These are phyloP conservation scores for Mrakia gelida DNA, from an alignment of 768 basidiomycete genomes.

Conservation along the genomic window DNA sequence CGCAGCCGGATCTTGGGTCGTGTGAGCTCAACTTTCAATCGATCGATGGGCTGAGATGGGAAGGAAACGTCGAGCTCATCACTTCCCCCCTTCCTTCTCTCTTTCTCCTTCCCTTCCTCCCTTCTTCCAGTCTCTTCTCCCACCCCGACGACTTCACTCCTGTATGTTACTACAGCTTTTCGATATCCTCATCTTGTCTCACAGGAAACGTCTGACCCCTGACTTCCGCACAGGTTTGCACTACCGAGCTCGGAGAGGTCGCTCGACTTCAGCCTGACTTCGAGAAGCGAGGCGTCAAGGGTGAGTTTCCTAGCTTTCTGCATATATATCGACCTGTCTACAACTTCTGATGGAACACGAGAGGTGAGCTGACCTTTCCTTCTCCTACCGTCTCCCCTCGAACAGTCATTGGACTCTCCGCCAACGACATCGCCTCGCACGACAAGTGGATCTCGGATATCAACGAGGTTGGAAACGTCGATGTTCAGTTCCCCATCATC, in stretches of 20 bases:
- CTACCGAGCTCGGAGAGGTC: slow-evolving; percentile 95
- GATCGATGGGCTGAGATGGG: too few relatives aligned
- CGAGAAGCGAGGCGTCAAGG: slow-evolving; percentile 78
- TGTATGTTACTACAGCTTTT: too few relatives aligned
- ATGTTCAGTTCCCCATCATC: slow-evolving; percentile 65
- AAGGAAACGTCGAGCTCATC: too few relatives aligned
- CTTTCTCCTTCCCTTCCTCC: too few relatives aligned
- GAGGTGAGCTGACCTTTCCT: too few relatives aligned
- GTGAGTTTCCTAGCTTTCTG: slow-evolving; percentile 60
- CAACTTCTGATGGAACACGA: not conserved
- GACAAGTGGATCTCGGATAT: slow-evolving; percentile 74
- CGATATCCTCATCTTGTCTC: too few relatives aligned
- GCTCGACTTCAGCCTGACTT: slow-evolving; percentile 83
- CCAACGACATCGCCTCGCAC: slow-evolving; percentile 82
- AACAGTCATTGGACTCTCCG: slow-evolving; percentile 63
- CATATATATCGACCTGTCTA: not conserved
- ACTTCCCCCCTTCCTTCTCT: not conserved
- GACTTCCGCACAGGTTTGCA: too few relatives aligned
- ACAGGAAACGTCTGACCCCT: too few relatives aligned
- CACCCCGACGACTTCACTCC: slow-evolving; percentile 61
- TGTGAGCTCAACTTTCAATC: too few relatives aligned
- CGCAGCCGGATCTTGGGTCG: not conserved
- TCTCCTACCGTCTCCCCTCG: not conserved
- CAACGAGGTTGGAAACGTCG: slow-evolving; percentile 50
- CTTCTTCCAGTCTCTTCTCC: slow-evolving; percentile 66